Percentiles rank a stretch among this genome's conserved stretches.
Conservation (phyloP, 2,329 filamentous ascomycete genomes). For the Lanzia echinophila region DNA sequence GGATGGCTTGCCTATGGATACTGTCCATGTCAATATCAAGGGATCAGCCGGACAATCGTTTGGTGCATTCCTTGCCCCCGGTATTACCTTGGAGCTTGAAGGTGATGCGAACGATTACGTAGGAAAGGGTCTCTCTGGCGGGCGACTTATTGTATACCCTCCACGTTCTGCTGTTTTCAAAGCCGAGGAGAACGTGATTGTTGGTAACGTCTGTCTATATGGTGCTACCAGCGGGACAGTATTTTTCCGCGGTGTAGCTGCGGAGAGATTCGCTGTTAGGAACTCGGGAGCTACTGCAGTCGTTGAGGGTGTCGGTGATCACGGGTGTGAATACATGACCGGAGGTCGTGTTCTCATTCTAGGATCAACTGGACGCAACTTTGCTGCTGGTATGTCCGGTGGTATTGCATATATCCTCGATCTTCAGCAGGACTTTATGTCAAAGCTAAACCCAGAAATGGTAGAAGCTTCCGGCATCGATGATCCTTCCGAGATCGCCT, state of each 20-base stretch:
- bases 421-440: slow-evolving; percentile 79
- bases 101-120: slow-evolving; percentile 97
- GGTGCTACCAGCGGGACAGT: slow-evolving; percentile 85
- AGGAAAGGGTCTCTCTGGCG: slow-evolving; percentile 90
- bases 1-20: slow-evolving; percentile 81
- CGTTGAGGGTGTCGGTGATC: slow-evolving; percentile 92
- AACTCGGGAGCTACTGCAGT: slow-evolving; percentile 96
- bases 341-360: slow-evolving; percentile 85
- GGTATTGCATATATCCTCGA: slow-evolving; percentile 95
- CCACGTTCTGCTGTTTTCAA: slow-evolving; percentile 87
- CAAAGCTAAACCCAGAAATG: slow-evolving; percentile 97
- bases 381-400: slow-evolving; percentile 96
- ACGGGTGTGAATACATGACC: slow-evolving; percentile 98
- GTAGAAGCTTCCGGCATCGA: slow-evolving; percentile 81
- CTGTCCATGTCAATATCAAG: slow-evolving; percentile 93
- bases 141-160: slow-evolving; percentile 87
- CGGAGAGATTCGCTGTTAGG: slow-evolving; percentile 91
- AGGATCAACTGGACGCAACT: slow-evolving; percentile 88
- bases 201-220: slow-evolving; percentile 93
- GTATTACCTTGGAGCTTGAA: slow-evolving; percentile 90
- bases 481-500: slow-evolving; percentile 83
- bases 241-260: slow-evolving; percentile 95
- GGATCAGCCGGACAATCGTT: slow-evolving; percentile 96
- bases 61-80: slow-evolving; percentile 86
- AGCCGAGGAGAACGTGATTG: slow-evolving; percentile 89